Evolutionary conservation across 768 basidiomycete species (phyloP).

Genomic region (Tulasnella sp.): DNA sequence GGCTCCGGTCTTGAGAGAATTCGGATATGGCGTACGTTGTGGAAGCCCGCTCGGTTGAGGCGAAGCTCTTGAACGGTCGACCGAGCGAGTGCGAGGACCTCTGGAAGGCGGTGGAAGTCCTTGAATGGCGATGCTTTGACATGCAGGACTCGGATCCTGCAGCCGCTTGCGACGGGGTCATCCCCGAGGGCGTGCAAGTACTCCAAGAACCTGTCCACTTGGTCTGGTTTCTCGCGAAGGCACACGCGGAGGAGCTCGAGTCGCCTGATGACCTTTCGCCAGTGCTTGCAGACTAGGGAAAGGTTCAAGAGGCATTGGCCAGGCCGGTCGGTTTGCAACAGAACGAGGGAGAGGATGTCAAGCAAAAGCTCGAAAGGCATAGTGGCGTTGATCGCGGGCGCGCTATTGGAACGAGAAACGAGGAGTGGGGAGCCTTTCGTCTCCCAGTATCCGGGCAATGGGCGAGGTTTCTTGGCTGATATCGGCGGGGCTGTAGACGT

Average conservation of each 20-base stretch:
- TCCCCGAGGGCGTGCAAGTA: not conserved
- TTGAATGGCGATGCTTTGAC: not conserved
- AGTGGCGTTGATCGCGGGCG: not conserved
- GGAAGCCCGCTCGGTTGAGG: not conserved
- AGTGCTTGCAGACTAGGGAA: not conserved
- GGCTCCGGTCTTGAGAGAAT: not conserved
- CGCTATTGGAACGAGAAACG: not conserved
- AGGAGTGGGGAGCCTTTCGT: not conserved
- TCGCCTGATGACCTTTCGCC: not conserved
- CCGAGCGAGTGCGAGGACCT: not conserved
- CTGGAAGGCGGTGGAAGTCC: not conserved
- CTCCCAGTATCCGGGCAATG: not conserved
- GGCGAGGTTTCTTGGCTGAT: not conserved
- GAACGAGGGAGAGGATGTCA: not conserved
- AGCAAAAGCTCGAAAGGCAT: not conserved
- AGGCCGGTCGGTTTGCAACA: not conserved
- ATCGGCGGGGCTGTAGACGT: not conserved
- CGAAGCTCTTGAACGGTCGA: not conserved
- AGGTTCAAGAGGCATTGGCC: not conserved
- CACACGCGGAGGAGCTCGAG: not conserved
- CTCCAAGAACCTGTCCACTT: not conserved
- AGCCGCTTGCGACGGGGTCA: not conserved
- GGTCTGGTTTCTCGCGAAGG: not conserved
- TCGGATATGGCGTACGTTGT: not conserved
- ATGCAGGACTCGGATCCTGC: not conserved